Evolutionary conservation across 495 filamentous ascomycete genomes (phyloP).

Genomic region (Aspergillus indologenus): DNA sequence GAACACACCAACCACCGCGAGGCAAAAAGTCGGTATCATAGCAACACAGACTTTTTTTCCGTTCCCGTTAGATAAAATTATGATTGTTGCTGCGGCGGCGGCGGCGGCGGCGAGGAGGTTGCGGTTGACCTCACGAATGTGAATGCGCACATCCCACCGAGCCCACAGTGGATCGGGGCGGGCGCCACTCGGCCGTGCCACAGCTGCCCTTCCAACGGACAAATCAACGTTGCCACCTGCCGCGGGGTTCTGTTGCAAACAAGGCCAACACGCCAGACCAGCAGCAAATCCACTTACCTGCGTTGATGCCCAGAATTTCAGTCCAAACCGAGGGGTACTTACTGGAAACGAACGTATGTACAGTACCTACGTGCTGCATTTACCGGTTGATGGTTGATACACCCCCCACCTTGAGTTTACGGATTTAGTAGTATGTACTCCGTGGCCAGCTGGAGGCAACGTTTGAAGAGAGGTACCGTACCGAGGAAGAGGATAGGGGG

Average conservation of each 20-base stretch:
- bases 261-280: conserved; percentile 19
- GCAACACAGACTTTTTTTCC: conserved; percentile 7
- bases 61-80: too few relatives aligned
- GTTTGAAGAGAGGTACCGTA: background rate
- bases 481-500: too few relatives aligned
- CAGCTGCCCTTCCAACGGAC: conserved; percentile 12
- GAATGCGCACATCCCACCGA: background rate
- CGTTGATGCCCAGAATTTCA: conserved; percentile 45
- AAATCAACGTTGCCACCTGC: conserved; percentile 17
- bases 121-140: conserved; percentile 14
- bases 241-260: conserved; percentile 32
- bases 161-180: conserved; percentile 20
- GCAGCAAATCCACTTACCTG: conserved; percentile 30
- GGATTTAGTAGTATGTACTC: too few relatives aligned
- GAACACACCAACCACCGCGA: background rate
- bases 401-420: too few relatives aligned
- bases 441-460: background rate
- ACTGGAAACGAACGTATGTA: too few relatives aligned
- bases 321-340: conserved; percentile 15
- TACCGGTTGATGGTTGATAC: too few relatives aligned
- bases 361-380: too few relatives aligned
- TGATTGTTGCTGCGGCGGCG: background rate
- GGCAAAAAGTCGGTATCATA: background rate
- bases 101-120: conserved; percentile 1
- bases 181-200: conserved; percentile 24